Base-by-base conservation (phyloP, 1,284 basidiomycete genomes). In the Pseudozyma tsukubaensis region DNA sequence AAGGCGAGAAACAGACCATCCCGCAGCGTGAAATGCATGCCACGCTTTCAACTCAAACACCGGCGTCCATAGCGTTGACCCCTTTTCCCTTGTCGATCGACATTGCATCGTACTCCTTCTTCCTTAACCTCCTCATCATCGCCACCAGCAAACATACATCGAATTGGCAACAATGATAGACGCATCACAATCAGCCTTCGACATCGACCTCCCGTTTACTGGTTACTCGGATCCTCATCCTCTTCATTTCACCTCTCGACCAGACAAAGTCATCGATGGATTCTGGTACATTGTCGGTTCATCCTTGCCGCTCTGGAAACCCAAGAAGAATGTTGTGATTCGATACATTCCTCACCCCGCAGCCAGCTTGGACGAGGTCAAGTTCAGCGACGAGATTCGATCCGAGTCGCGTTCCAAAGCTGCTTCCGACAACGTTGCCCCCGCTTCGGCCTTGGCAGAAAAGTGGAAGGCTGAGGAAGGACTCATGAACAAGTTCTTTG, bases 211-310 rank as follows among this genome's bases (percentile, higher is more conserved):
- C 11, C 71, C 71, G 19, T 68, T 58, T 16, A 73, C 71, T 1
- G 57, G 57, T 37, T 74, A 74, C 54, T 36, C 56, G 18, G 35
- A 47, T 1, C 19, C 59, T 11, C 72, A 70, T 49, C 70, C 72
- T 29, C 57, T 76, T 14, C 45, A 72, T 43, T 61, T 76, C 21
- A 45, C 59, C 43, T 63, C 62, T 12, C 59, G 49, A 3, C 72
- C 72, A 0, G 44, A 21, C 43, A 24, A 59, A 14, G 29, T 40
- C 24, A 65, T 72, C 52, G 55, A 65, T 34, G 70, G 62, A 2
- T 68, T 68, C 48, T 72, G 70, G 70, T 76, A 71, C 52, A 71
- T 71, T 39, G 47, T 76, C 18, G 65, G 68, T 14, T 72, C 72
- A 0, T 68, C 69, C 1, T 42, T 76, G 8, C 65, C 69, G 7